A percentile compares a stretch with the other conserved stretches of the same genome.
phyloP scores from a whole-genome alignment of 768 basidiomycete species.

The Pisolithus albus region DNA sequence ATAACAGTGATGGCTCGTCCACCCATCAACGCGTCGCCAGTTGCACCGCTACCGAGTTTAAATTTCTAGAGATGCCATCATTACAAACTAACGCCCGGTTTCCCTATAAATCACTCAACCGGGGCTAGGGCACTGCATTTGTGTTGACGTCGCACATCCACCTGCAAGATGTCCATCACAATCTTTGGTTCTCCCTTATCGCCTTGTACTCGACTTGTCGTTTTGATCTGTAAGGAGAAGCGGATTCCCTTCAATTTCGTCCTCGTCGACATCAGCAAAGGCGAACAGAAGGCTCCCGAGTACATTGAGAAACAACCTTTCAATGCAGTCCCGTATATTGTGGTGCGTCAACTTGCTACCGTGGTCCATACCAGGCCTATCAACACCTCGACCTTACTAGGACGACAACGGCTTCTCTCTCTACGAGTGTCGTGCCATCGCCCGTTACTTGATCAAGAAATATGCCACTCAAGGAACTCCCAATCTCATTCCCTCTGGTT shows the following conservation, averaged over 20 bases:
- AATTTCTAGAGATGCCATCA: too few relatives aligned
- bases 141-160: too few relatives aligned
- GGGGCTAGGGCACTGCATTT: too few relatives aligned
- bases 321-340: constrained; percentile 43
- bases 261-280: constrained; percentile 34
- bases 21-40: too few relatives aligned
- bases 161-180: constrained; percentile 28
- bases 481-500: constrained; percentile 40
- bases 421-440: constrained; percentile 42
- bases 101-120: too few relatives aligned
- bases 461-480: constrained; percentile 43
- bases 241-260: constrained; percentile 48
- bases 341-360: background rate
- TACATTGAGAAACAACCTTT: constrained; percentile 51
- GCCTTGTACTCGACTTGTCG: constrained; percentile 47
- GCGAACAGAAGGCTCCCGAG: constrained; percentile 40
- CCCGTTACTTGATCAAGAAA: constrained; percentile 34
- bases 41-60: too few relatives aligned
- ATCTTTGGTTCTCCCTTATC: constrained; percentile 32
- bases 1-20: too few relatives aligned
- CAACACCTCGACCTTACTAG: constrained; percentile 24
- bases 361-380: too few relatives aligned
- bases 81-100: too few relatives aligned
- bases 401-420: constrained; percentile 60
- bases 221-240: constrained; percentile 46